These are phyloP conservation scores for Paraphysoderma sedebokerense DNA, from an alignment of 371 early-diverging fungal genomes.

Conservation along the genomic window DNA sequence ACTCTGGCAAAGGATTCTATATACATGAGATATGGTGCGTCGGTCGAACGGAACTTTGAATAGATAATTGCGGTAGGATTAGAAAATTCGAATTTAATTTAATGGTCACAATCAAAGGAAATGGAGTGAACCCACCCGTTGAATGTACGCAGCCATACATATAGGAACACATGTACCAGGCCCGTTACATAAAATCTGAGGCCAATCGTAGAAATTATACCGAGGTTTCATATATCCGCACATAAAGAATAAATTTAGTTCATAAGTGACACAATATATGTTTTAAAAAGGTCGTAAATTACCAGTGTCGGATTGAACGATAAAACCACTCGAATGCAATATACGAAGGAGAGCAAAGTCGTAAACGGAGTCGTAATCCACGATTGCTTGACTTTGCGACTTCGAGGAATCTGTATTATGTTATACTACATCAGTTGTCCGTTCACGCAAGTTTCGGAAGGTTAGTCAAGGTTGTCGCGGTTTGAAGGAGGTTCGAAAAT, in stretches of 20 bases:
- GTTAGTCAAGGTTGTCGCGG: too few species aligned
- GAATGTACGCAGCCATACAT: constrained; percentile 34
- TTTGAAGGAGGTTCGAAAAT: too few species aligned
- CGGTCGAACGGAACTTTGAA: constrained; percentile 36
- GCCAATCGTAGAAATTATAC: not conserved
- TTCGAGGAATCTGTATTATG: constrained; percentile 37
- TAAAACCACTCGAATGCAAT: constrained; percentile 17
- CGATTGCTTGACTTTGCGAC: constrained; percentile 51
- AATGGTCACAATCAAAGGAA: not conserved
- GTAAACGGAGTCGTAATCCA: constrained; percentile 38
- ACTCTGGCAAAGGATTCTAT: constrained; percentile 88
- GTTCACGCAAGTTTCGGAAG: too few species aligned
- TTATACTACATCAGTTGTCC: too few species aligned
- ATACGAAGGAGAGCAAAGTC: constrained; percentile 19
- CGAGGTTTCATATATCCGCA: not conserved
- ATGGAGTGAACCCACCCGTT: constrained; percentile 21
- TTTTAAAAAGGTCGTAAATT: not conserved
- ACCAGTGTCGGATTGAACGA: constrained; percentile 35
- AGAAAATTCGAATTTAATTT: not conserved
- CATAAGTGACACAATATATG: not conserved
- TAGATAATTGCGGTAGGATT: not conserved
- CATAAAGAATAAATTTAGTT: constrained; percentile 3
- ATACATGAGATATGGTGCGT: constrained; percentile 43
- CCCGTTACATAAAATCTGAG: constrained; percentile 69
- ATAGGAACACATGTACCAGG: constrained; percentile 88